A percentile compares a stretch with the other conserved stretches of the same genome.
Evolutionary conservation across 2,329 filamentous ascomycete genomes (phyloP).

Genomic region (Escovopsis sp.): DNA sequence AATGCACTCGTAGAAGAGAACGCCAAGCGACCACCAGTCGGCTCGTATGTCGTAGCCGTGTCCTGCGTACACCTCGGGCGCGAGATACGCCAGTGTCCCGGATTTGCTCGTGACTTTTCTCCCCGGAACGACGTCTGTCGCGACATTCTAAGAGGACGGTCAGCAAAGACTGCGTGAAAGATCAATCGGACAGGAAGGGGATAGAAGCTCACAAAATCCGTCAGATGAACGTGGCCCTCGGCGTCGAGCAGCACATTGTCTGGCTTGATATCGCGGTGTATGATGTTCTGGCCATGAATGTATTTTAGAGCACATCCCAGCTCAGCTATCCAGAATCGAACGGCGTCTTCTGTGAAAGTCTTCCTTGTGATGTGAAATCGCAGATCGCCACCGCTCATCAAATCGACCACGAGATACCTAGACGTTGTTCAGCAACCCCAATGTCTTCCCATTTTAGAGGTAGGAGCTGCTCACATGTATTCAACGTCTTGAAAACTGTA

Average conservation of each 20-base stretch:
- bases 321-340: constrained; percentile 94
- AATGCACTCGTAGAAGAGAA: constrained; percentile 98
- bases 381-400: constrained; percentile 95
- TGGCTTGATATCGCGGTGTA: constrained; percentile 82
- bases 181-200: neutral
- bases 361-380: constrained; percentile 97
- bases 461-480: constrained; percentile 60
- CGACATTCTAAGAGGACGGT: constrained; percentile 62
- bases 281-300: constrained; percentile 72
- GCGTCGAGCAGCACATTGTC: constrained; percentile 81
- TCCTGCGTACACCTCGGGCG: constrained; percentile 86
- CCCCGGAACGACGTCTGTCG: constrained; percentile 75
- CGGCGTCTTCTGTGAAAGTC: constrained; percentile 92
- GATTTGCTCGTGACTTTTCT: constrained; percentile 88
- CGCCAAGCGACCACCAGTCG: constrained; percentile 97
- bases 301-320: constrained; percentile 82
- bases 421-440: neutral
- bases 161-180: constrained; percentile 5
- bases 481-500: constrained; percentile 99
- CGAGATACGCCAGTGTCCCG: constrained; percentile 86
- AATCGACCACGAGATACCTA: constrained; percentile 92
- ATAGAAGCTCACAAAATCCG: constrained; percentile 65
- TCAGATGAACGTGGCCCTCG: constrained; percentile 89
- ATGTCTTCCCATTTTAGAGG: neutral
- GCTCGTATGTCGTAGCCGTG: constrained; percentile 79